Base-by-base conservation (phyloP, 805 yeast species). In the Candida takata region DNA sequence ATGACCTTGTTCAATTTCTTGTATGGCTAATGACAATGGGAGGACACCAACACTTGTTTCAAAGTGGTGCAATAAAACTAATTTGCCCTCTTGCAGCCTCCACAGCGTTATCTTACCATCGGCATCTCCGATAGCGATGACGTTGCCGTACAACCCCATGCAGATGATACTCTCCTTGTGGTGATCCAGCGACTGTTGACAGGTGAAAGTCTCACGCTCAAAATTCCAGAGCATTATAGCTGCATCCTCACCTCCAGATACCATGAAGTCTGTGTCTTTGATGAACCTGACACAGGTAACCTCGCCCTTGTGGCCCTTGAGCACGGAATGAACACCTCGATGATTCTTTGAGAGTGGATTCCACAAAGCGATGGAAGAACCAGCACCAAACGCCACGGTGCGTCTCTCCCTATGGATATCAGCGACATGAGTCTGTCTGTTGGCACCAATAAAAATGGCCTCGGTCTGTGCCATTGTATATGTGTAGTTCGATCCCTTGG, bases 361-460 rank as follows among this genome's bases (percentile, higher is more conserved):
- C 79, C 86, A 82, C 26, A 84, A 55, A 0, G 90, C 86, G 33
- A 84, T 62, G 13, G 73, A 69, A 29, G 63, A 67, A 2, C 75
- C 73, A 0, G 92, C 85, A 7, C 88, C 95, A 55, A 67, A 84
- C 0, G 92, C 94, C 6, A 82, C 66, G 5, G 70, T 37, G 16
- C 62, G 50, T 9, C 48, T 46, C 1, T 37, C 35, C 0, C 51
- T 36, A 40, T 68, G 64, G 44, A 69, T 70, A 48, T 77, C 87
- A 17, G 78, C 69, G 6, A 71, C 74, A 40, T 70, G 73, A 5
- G 76, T 62, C 47, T 79, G 85, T 41, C 70, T 72, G 53, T 83
- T 84, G 24, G 85, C 86, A 12, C 94, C 94, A 14, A 73, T 64
- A 52, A 82, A 80, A 4, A 78, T 63, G 13, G 82, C 84, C 38